Base-by-base conservation (phyloP, 768 basidiomycete species). In the Rhizopogon vinicolor region DNA sequence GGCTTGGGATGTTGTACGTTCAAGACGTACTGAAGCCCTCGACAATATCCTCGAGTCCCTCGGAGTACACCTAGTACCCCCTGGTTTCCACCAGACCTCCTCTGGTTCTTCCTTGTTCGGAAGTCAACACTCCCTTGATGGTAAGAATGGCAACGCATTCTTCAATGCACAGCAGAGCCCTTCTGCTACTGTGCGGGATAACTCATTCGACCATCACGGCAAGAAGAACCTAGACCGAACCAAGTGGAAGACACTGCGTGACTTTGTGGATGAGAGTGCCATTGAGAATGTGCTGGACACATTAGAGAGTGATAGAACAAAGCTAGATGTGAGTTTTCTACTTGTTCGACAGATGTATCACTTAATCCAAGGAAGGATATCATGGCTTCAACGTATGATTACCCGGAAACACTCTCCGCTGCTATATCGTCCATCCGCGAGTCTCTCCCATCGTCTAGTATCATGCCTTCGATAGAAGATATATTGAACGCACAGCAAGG, bases 241-340 rank as follows among this genome's bases (percentile, higher is more conserved):
- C 41, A 76, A 73, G 33, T 92, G 91, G 91, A 93, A 91, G 75
- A 89, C 87, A 0, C 65, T 93, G 35, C 80, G 91, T 35, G 90
- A 93, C 65, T 93, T 93, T 67, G 88, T 92, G 37, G 89, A 92
- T 61, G 91, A 93, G 61, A 78, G 84, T 31, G 87, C 84, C 7
- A 84, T 93, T 39, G 91, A 93, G 52, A 87, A 89, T 58, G 77
- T 84, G 18, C 65, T 87, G 44, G 91, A 93, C 52, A 76, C 75
- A 1, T 81, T 93, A 46, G 91, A 93, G 62, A 78, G 73, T 53
- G 88, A 91, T 53, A 75, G 89, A 46, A 76, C 73, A 58, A 74
- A 75, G 31, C 71, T 93, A 39, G 90, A 93, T 55, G 90, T 89
- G 58, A 53, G 84, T 72, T 12, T 42, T 46, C 16, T 51, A 10